These are phyloP conservation scores for Trebouxiophyceae sp. DNA, from an alignment of 163 green algal genomes.

Conservation along the genomic window DNA sequence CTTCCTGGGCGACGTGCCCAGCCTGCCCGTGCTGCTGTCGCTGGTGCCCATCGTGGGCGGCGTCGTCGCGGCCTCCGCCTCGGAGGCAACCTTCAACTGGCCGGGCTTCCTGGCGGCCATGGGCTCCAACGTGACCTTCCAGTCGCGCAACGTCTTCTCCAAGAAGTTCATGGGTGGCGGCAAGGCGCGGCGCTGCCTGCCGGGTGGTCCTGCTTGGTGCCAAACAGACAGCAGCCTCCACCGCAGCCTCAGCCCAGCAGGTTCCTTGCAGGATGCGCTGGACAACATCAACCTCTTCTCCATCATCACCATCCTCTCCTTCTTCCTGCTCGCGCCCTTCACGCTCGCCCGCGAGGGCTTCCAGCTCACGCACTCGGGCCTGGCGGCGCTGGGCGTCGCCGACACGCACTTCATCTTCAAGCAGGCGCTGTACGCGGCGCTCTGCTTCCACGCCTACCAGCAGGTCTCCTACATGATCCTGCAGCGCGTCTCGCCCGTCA, in stretches of 20 bases:
- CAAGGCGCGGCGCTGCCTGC: too few relatives aligned
- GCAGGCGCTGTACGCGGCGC: slow-evolving; percentile 54
- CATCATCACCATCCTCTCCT: slow-evolving; percentile 91
- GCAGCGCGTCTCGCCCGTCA: slow-evolving; percentile 82
- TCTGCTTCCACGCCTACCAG: slow-evolving; percentile 97
- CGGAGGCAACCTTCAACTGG: slow-evolving; percentile 77
- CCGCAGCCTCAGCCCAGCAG: too few relatives aligned
- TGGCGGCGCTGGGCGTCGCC: slow-evolving; percentile 41
- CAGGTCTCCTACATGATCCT: slow-evolving; percentile 98
- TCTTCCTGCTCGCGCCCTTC: slow-evolving; percentile 82
- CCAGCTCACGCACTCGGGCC: slow-evolving; percentile 45
- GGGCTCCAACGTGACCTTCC: slow-evolving; percentile 90
- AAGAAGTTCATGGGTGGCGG: slow-evolving; percentile 92
- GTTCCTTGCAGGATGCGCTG: slow-evolving; percentile 29
- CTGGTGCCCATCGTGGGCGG: slow-evolving; percentile 61
- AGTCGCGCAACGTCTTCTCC: slow-evolving; percentile 89
- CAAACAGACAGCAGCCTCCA: too few relatives aligned
- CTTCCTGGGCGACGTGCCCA: slow-evolving; percentile 60
- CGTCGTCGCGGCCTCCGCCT: slow-evolving; percentile 55
- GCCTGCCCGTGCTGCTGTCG: slow-evolving; percentile 29
- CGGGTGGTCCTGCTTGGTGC: too few relatives aligned
- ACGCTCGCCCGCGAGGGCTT: slow-evolving; percentile 65
- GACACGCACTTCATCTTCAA: slow-evolving; percentile 30
- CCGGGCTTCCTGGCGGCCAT: slow-evolving; percentile 77
- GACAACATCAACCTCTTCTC: slow-evolving; percentile 92